phyloP scores from a whole-genome alignment of 495 filamentous ascomycete genomes.

The Pyronema domesticum region DNA sequence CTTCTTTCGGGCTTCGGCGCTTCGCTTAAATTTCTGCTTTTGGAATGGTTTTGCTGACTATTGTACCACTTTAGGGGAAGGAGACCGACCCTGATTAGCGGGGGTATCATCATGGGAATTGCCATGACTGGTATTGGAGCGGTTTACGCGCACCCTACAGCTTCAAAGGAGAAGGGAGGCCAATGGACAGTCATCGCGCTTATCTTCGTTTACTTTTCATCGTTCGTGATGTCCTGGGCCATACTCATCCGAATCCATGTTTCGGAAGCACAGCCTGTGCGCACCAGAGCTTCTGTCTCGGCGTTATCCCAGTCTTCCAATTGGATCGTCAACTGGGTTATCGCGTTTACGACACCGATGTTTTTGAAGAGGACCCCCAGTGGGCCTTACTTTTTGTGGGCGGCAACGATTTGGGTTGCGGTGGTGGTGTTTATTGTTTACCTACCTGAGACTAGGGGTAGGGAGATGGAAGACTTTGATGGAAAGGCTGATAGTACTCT shows the following conservation, averaged over 20 bases:
- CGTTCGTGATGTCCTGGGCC: conserved; percentile 31
- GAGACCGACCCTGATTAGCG: conserved; percentile 37
- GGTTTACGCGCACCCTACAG: conserved; percentile 15
- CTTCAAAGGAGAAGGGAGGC: conserved; percentile 2
- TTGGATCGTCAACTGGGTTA: conserved; percentile 37
- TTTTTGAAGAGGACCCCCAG: conserved; percentile 30
- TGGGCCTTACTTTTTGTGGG: conserved; percentile 13
- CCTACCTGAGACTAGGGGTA: background rate
- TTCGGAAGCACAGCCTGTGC: conserved; percentile 25
- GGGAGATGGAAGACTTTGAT: background rate
- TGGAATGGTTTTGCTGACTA: too few species aligned
- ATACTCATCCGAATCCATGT: conserved; percentile 33
- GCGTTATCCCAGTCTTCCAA: conserved; percentile 11
- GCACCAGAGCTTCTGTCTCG: conserved; percentile 8
- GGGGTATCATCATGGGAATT: conserved; percentile 33
- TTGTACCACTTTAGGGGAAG: conserved; percentile 25
- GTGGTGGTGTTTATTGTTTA: conserved; percentile 1
- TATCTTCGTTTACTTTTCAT: conserved; percentile 29
- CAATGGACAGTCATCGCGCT: conserved; percentile 9
- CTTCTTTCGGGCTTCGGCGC: too few species aligned
- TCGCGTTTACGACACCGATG: conserved; percentile 46
- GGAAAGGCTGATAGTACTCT: too few species aligned
- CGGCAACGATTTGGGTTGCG: conserved; percentile 7
- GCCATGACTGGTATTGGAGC: conserved; percentile 35
- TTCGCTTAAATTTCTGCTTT: too few species aligned